Conservation (phyloP, 495 filamentous ascomycete species). For the Tuber umbilicatum region DNA sequence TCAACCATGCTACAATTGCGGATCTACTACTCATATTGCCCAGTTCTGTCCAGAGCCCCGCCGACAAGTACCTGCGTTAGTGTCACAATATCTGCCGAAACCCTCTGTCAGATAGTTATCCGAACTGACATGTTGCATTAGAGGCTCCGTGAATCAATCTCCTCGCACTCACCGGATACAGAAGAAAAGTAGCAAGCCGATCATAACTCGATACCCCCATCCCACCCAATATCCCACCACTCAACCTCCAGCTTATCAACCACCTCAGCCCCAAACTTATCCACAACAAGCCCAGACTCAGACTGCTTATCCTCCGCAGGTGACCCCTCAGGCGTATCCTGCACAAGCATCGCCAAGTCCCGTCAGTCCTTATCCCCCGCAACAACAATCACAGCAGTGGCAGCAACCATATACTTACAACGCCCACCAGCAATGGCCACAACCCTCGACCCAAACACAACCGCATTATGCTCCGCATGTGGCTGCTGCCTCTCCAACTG, state of each 20-base stretch:
- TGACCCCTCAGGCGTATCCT: conserved; percentile 22
- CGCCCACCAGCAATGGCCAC: conserved; percentile 33
- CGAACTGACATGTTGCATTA: conserved; percentile 7
- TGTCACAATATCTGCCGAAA: conserved; percentile 29
- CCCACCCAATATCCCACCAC: conserved; percentile 35
- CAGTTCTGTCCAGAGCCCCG: conserved; percentile 48
- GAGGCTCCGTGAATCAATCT: conserved; percentile 34
- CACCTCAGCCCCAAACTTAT: conserved; percentile 27
- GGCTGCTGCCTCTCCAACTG: conserved; percentile 19
- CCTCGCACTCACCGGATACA: conserved; percentile 37
- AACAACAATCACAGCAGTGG: conserved; percentile 36
- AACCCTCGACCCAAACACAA: conserved; percentile 8
- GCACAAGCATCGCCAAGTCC: conserved; percentile 19
- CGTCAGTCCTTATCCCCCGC: conserved; percentile 24
- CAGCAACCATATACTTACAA: conserved; percentile 33
- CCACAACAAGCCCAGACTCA: conserved; percentile 39
- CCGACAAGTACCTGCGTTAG: conserved; percentile 56
- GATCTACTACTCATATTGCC: conserved; percentile 45
- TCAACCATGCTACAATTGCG: conserved; percentile 48
- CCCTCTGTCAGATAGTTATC: not conserved
- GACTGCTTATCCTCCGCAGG: conserved; percentile 28
- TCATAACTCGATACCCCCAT: conserved; percentile 45
- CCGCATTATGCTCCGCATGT: conserved; percentile 30
- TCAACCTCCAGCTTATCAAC: conserved; percentile 23
- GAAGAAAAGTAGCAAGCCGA: conserved; percentile 44